These are phyloP conservation scores for Starmera dryadoides DNA, from an alignment of 805 yeast genomes.

Conservation along the genomic window DNA sequence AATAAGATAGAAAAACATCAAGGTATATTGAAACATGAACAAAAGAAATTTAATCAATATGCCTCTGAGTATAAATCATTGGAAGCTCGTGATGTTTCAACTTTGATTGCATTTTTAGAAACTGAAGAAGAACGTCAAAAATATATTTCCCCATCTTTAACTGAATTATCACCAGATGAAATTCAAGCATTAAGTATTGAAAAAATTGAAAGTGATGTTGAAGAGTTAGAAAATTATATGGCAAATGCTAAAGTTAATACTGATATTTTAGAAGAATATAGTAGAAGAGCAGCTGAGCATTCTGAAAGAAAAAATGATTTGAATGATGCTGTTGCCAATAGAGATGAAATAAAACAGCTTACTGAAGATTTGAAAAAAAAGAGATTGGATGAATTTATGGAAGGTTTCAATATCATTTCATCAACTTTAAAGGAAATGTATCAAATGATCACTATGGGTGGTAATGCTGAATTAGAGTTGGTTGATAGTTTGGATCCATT, in stretches of 20 bases:
- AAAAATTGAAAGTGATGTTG: conserved; percentile 43
- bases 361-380: conserved; percentile 66
- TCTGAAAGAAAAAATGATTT: conserved; percentile 56
- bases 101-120: conserved; percentile 14
- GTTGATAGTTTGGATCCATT: conserved; percentile 98
- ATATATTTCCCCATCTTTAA: conserved; percentile 23
- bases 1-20: conserved; percentile 56
- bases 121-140: conserved; percentile 23
- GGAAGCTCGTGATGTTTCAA: conserved; percentile 45
- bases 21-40: conserved; percentile 31
- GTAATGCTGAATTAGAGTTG: conserved; percentile 93
- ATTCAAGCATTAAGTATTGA: conserved; percentile 40
- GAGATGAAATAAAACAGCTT: conserved; percentile 56
- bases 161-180: conserved; percentile 44
- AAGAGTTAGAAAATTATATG: conserved; percentile 46
- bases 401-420: conserved; percentile 83
- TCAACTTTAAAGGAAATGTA: conserved; percentile 92
- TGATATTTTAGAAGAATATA: conserved; percentile 73
- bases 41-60: conserved; percentile 26
- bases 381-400: conserved; percentile 85
- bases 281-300: conserved; percentile 57
- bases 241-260: conserved; percentile 57
- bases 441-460: conserved; percentile 98
- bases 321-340: conserved; percentile 53
- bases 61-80: conserved; percentile 32